Evolutionary conservation across 495 filamentous ascomycete species (phyloP).

Genomic region (Xylaria sp.): DNA sequence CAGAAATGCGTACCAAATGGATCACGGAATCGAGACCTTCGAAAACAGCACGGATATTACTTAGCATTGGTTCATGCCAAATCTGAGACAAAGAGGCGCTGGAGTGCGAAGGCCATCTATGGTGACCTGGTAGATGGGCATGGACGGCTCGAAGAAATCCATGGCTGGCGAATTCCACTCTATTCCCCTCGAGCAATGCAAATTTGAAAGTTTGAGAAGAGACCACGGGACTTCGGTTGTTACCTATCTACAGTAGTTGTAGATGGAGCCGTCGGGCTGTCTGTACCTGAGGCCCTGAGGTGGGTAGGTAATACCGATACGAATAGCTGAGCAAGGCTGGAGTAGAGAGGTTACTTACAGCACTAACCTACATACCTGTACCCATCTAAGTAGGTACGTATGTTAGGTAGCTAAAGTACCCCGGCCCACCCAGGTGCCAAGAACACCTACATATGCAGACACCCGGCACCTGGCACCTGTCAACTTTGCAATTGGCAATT

Average conservation of each 20-base stretch:
- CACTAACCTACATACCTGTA: too few relatives aligned
- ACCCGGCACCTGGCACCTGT: too few relatives aligned
- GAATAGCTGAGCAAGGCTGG: background rate
- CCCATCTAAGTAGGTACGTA: too few relatives aligned
- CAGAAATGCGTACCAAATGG: constrained; percentile 1
- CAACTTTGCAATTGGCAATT: too few relatives aligned
- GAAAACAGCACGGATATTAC: constrained; percentile 16
- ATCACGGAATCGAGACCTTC: constrained; percentile 25
- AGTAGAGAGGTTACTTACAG: too few relatives aligned
- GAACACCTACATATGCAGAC: too few relatives aligned
- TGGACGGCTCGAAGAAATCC: background rate
- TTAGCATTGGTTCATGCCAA: constrained; percentile 9
- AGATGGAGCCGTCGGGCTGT: too few relatives aligned
- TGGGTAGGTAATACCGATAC: too few relatives aligned
- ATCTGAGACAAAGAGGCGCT: background rate
- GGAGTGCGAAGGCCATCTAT: background rate
- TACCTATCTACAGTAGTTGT: too few relatives aligned
- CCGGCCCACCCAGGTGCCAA: too few relatives aligned
- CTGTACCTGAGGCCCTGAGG: too few relatives aligned
- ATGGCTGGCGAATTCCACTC: background rate
- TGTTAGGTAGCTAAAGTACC: too few relatives aligned
- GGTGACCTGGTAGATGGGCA: background rate
- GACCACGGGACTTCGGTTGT: background rate
- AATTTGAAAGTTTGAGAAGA: background rate
- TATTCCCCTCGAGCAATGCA: background rate